These are phyloP conservation scores for Oleoguttula mirabilis DNA, from an alignment of 495 filamentous ascomycete species.

Conservation along the genomic window DNA sequence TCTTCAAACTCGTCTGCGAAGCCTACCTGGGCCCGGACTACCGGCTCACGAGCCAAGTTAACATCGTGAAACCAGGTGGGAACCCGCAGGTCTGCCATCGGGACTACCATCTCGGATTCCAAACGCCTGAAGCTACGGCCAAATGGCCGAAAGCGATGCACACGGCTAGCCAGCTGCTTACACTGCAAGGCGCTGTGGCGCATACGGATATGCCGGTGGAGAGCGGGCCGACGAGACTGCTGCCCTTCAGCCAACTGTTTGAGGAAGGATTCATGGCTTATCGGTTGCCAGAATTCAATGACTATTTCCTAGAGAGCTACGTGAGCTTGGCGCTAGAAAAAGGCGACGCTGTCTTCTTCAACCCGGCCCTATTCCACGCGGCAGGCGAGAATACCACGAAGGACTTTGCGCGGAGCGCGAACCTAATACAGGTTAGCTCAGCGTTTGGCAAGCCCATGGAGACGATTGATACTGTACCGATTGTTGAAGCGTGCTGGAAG, in stretches of 20 bases:
- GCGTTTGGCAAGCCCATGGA: conserved; percentile 51
- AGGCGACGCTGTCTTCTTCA: conserved; percentile 47
- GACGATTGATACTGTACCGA: conserved; percentile 34
- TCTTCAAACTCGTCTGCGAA: conserved; percentile 34
- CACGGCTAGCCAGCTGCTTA: conserved; percentile 37
- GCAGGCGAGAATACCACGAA: conserved; percentile 40
- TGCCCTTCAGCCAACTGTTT: conserved; percentile 44
- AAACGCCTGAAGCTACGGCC: conserved; percentile 28
- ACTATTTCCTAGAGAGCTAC: conserved; percentile 37
- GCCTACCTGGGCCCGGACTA: conserved; percentile 44
- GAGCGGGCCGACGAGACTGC: conserved; percentile 41
- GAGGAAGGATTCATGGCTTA: conserved; percentile 41
- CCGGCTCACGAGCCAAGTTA: conserved; percentile 44
- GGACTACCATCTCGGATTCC: conserved; percentile 48
- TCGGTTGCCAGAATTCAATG: conserved; percentile 35
- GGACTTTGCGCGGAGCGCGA: conserved; percentile 38
- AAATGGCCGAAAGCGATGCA: conserved; percentile 37
- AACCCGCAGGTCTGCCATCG: conserved; percentile 40
- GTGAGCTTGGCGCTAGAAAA: conserved; percentile 35
- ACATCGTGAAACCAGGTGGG: conserved; percentile 42
- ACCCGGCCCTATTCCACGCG: conserved; percentile 45
- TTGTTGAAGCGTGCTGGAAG: conserved; percentile 36
- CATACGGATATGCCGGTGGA: conserved; percentile 43
- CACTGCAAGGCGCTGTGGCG: conserved; percentile 46
- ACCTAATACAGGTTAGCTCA: conserved; percentile 43